These are phyloP conservation scores for Gossypium trilobum DNA, from an alignment of 441 rosid genomes.

Conservation along the genomic window DNA sequence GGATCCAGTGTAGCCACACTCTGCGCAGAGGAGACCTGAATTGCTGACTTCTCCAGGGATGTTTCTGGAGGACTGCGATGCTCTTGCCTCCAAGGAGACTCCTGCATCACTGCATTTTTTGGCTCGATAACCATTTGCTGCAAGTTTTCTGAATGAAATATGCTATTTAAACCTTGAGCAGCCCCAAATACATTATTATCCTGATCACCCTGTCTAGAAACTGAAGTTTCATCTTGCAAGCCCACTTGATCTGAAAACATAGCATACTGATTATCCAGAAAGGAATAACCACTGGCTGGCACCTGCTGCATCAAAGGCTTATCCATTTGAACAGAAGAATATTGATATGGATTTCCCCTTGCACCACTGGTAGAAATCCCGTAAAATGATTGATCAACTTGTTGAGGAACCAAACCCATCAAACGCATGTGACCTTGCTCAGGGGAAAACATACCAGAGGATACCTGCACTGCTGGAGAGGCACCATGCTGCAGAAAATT, in stretches of 20 bases:
- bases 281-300: conserved; percentile 38
- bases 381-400: conserved; percentile 55
- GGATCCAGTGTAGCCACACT: conserved; percentile 71
- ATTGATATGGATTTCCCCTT: conserved; percentile 34
- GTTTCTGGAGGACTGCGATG: conserved; percentile 32
- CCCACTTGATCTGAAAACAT: conserved; percentile 34
- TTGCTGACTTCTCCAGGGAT: conserved; percentile 33
- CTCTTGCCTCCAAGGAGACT: conserved; percentile 36
- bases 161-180: conserved; percentile 35
- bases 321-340: conserved; percentile 42
- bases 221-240: conserved; percentile 35
- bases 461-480: conserved; percentile 43
- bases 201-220: conserved; percentile 40
- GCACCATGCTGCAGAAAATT: conserved; percentile 48
- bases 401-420: conserved; percentile 47
- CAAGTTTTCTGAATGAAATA: conserved; percentile 36
- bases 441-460: conserved; percentile 43
- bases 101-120: conserved; percentile 33
- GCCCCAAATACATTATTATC: conserved; percentile 31
- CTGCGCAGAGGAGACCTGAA: conserved; percentile 35
- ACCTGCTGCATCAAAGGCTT: conserved; percentile 36
- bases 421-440: conserved; percentile 47
- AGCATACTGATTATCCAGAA: conserved; percentile 37
- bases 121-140: conserved; percentile 35
- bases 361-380: conserved; percentile 49